Evolutionary conservation across 352 stramenopile species (phyloP), one percentile per base, ranked within the genome.

Genomic region (Albugo candida): DNA sequence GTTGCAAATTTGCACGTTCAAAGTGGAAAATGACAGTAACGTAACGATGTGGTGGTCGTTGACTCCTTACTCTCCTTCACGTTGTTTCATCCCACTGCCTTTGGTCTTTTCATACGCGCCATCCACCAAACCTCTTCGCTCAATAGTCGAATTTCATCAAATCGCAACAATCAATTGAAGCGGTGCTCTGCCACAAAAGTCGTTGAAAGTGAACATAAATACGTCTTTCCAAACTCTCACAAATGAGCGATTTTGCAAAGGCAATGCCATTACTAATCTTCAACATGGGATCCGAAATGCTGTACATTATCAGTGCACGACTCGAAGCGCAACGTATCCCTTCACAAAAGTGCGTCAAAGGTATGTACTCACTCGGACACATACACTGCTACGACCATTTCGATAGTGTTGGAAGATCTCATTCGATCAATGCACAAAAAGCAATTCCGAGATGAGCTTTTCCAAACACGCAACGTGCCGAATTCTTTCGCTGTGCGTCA

Each of bases 281-380:
- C 45, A 96, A 96, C 58, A 94, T 96, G 83, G 86, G 84, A 31
- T 77, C 80, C 42, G 86, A 95, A 56, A 96, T 96, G 86, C 72
- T 95, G 39, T 95, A 95, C 67, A 83, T 96, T 43, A 61, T 96
- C 51, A 70, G 93, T 47, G 83, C 95, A 68, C 78, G 86, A 12
- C 73, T 96, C 20, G 80, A 87, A 51, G 86, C 86, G 19, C 86
- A 96, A 52, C 88, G 68, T 55, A 92, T 95, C 40, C 67, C 73
- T 45, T 63, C 72, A 35, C 80, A 93, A 54, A 95, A 95, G 62
- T 88, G 76, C 61, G 67, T 65, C 16, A 88, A 88, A 65, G 71
- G 70, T 77, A 20, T 12, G 18, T 31, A 10, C 36, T 13, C 36
- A 27, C 31, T 14, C 6, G n/a, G n/a, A n/a, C n/a, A 1, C 14